Evolutionary conservation across 2,329 filamentous ascomycete genomes (phyloP).

Genomic region (Aphanocladium album): DNA sequence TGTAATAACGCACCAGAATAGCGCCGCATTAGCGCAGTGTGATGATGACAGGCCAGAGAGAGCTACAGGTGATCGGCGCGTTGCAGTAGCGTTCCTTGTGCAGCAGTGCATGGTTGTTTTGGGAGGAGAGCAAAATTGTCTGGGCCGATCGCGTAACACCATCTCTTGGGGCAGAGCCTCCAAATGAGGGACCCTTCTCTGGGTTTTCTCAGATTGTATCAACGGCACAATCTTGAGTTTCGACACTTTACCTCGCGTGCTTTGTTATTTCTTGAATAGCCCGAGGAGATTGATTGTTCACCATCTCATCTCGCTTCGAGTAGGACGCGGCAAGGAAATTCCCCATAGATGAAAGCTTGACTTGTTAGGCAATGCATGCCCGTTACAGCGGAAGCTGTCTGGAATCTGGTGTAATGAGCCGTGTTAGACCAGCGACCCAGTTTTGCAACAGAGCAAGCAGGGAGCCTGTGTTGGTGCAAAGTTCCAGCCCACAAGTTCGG

Average conservation of each 20-base stretch:
- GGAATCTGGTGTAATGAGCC: conserved; percentile 6
- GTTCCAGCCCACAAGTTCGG: neutral
- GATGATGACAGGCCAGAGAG: neutral
- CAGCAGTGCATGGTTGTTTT: neutral
- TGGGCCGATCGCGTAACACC: neutral
- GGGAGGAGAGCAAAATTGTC: neutral
- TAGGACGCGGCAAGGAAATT: neutral
- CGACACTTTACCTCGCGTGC: no score
- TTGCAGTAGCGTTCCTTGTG: neutral
- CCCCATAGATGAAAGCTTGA: neutral
- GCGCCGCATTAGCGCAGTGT: neutral
- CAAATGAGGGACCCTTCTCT: neutral
- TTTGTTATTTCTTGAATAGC: no score
- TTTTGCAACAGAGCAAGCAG: neutral
- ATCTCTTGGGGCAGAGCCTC: neutral
- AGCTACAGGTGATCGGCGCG: neutral
- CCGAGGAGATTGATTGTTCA: neutral
- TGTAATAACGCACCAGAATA: neutral
- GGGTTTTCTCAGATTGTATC: neutral
- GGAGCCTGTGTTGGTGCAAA: neutral
- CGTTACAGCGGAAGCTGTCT: neutral
- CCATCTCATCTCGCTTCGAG: neutral
- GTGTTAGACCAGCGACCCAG: neutral
- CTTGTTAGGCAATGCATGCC: neutral
- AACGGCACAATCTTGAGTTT: no score